A percentile compares a stretch with the other conserved stretches of the same genome.
phyloP scores from a whole-genome alignment of 1,139 yeast genomes.

The Suhomyces guaymorum region DNA sequence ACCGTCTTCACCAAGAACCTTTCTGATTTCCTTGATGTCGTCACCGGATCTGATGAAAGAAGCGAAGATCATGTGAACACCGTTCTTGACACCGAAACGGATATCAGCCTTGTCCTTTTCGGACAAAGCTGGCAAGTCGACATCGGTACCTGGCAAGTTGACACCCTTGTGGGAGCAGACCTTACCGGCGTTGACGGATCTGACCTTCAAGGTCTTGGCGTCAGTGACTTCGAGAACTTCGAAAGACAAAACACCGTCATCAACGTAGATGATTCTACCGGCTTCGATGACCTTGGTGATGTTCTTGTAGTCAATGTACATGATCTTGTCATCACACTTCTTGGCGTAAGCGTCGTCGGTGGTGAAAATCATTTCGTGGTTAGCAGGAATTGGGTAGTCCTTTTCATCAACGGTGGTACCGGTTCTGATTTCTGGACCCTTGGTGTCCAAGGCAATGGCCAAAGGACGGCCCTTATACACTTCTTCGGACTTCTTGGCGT shows the following conservation, averaged over 20 bases:
- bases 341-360: slow-evolving; percentile 80
- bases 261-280: slow-evolving; percentile 90
- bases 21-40: slow-evolving; percentile 87
- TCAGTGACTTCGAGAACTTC: slow-evolving; percentile 84
- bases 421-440: slow-evolving; percentile 99
- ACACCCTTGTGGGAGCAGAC: slow-evolving; percentile 98
- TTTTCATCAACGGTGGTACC: slow-evolving; percentile 81
- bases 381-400: slow-evolving; percentile 80
- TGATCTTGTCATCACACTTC: slow-evolving; percentile 71
- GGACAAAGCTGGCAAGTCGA: slow-evolving; percentile 95
- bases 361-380: slow-evolving; percentile 90
- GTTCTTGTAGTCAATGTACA: slow-evolving; percentile 94
- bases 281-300: slow-evolving; percentile 87
- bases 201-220: slow-evolving; percentile 77
- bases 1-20: slow-evolving; percentile 96
- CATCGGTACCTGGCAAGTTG: slow-evolving; percentile 98
- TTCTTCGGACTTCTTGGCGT: slow-evolving; percentile 91
- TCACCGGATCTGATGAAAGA: slow-evolving; percentile 95
- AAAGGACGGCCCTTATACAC: slow-evolving; percentile 92
- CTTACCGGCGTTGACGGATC: slow-evolving; percentile 90
- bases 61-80: slow-evolving; percentile 97
- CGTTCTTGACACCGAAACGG: slow-evolving; percentile 92
- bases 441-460: slow-evolving; percentile 97
- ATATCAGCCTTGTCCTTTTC: slow-evolving; percentile 94
- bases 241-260: slow-evolving; percentile 96